Percentiles rank a stretch among this genome's conserved stretches.
Conservation (phyloP, 2,329 filamentous ascomycete species). For the Fusarium liriodendri region DNA sequence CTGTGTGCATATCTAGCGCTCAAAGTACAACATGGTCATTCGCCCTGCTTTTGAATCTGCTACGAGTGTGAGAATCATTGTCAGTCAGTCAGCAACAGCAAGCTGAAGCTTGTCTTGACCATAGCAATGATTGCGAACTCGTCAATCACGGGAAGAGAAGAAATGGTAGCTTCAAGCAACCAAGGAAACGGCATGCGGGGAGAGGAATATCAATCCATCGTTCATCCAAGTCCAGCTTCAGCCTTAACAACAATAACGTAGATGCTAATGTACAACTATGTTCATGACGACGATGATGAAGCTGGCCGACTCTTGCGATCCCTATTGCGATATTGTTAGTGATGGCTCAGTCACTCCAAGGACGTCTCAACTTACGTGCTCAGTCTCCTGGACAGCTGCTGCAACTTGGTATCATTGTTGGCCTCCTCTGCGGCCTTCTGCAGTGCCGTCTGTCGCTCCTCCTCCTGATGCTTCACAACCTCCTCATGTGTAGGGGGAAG, state of each 20-base stretch:
- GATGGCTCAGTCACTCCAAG: neutral
- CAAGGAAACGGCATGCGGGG: conserved; percentile 20
- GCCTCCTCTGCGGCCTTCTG: conserved; percentile 89
- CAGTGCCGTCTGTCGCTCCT: conserved; percentile 83
- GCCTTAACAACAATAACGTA: conserved; percentile 36
- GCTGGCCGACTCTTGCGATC: conserved; percentile 45
- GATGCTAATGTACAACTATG: conserved; percentile 42
- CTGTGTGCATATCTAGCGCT: conserved; percentile 39
- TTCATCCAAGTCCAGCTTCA: conserved; percentile 36
- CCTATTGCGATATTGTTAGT: conserved; percentile 17
- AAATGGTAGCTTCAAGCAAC: conserved; percentile 30
- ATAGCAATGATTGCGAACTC: conserved; percentile 20
- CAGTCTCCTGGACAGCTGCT: conserved; percentile 87
- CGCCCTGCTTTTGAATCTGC: conserved; percentile 33
- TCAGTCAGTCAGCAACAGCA: conserved; percentile 8
- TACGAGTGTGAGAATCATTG: conserved; percentile 22
- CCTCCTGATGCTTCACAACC: conserved; percentile 83
- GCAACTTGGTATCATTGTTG: conserved; percentile 89
- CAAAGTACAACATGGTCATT: conserved; percentile 32
- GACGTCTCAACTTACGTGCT: conserved; percentile 77
- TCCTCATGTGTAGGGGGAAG: conserved; percentile 94
- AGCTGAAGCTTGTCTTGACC: conserved; percentile 11
- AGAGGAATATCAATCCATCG: conserved; percentile 27
- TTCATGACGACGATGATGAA: conserved; percentile 40
- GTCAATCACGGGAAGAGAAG: conserved; percentile 37